Evolutionary conservation across 148 eudicot species (phyloP), one percentile per base, ranked within the genome.

Genomic region (Nepenthes mirabilis): DNA sequence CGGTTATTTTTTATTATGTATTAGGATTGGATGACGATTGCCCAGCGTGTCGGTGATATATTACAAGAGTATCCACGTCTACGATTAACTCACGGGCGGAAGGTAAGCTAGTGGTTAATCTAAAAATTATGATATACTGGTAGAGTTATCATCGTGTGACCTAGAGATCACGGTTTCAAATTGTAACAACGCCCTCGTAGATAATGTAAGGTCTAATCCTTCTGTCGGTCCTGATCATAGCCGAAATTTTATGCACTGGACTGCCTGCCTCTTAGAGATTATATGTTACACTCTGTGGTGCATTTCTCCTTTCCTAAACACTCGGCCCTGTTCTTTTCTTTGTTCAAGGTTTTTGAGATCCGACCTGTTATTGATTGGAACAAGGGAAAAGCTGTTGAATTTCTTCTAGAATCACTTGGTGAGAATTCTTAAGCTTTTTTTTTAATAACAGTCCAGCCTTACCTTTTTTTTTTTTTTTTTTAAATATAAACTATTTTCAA

Each of bases 381-480:
- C 77, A 94, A 94, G 78, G 99, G 97, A 66, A 94, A 89, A 77
- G 99, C 99, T 43, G 89, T 89, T 5, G 91, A 89, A 69, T 94
- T 94, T 69, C 65, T 94, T 55, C 91, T 94, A 13, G 91, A 94
- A 66, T 79, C 97, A 50, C 91, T 94, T 33, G 99, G 99, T 89
- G 48, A 75, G 91, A 57, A 43, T 14, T 58, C 43, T 59, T 37
- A 23, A 34, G 10, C 33, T 36, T 9, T 6, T 5, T 43, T 35
- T 13, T 13, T 23, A 40, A 40, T 23, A 40, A 40, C 1, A 40
- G 45, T 0, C 6, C 45, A 40, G 8, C 6, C 4, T 40, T 3
- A 40, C 0, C 4, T 40, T 4, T 3, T 40, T 4, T 40, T 40
- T 40, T 3, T 0, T 40, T 4, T 3, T 40, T 4, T 40, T 40